Evolutionary conservation across 345 rosid species (phyloP).

Genomic region (Hibiscus tridactylites): DNA sequence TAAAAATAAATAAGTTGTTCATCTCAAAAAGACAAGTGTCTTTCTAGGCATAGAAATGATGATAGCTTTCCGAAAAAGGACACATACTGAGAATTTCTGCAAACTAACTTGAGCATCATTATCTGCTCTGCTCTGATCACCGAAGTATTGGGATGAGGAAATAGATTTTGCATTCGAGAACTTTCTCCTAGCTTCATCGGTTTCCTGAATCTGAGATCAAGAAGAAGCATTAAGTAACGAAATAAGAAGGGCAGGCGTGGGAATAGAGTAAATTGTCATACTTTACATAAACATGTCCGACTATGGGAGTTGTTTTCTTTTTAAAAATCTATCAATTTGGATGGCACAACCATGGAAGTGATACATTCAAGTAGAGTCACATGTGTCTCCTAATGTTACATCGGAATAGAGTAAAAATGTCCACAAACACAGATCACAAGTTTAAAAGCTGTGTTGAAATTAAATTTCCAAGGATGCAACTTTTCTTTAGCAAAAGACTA

Average conservation of each 20-base stretch:
- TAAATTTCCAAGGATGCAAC: not conserved
- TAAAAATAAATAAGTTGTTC: not conserved
- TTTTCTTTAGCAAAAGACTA: not conserved
- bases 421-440: not conserved
- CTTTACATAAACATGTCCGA: too few species aligned
- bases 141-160: conserved; percentile 91
- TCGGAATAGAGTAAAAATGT: not conserved
- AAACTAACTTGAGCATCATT: conserved; percentile 69
- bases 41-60: not conserved
- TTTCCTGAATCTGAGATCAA: conserved; percentile 61
- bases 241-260: not conserved
- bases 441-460: not conserved
- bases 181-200: conserved; percentile 95
- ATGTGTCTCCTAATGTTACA: not conserved
- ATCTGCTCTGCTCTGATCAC: conserved; percentile 53
- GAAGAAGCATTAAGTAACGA: conserved; percentile 10
- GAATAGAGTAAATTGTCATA: not conserved
- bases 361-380: not conserved
- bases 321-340: not conserved
- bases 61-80: not conserved
- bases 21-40: not conserved
- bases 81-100: conserved; percentile 79
- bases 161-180: conserved; percentile 94
- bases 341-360: not conserved
- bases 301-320: too few species aligned